Percentiles rank a stretch among this genome's conserved stretches.
These are phyloP conservation scores for Fusarium aywerte DNA, from an alignment of 2,329 filamentous ascomycete species.

Conservation along the genomic window DNA sequence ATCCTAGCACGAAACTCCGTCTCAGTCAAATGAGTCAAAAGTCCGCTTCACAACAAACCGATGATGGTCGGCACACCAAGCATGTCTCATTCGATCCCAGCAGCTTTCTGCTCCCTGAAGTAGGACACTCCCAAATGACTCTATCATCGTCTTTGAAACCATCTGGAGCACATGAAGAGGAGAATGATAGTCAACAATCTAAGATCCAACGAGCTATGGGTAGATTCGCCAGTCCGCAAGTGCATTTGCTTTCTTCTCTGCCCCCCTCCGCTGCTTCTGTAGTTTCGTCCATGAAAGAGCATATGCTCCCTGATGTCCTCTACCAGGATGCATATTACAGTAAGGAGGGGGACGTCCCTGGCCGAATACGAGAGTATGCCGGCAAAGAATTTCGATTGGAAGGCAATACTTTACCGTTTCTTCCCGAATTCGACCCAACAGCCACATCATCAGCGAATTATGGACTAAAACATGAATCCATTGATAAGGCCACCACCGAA, in stretches of 20 bases:
- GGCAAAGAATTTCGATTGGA: slow-evolving; percentile 85
- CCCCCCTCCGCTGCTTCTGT: slow-evolving; percentile 47
- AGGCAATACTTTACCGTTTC: slow-evolving; percentile 79
- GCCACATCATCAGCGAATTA: slow-evolving; percentile 65
- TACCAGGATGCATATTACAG: slow-evolving; percentile 91
- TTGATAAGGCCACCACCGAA: slow-evolving; percentile 64
- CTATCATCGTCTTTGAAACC: slow-evolving; percentile 29
- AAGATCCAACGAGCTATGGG: slow-evolving; percentile 33
- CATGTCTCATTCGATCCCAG: slow-evolving; percentile 39
- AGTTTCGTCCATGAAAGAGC: slow-evolving; percentile 38
- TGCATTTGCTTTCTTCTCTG: slow-evolving; percentile 41
- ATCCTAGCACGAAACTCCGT: slow-evolving; percentile 69
- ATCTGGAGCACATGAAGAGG: slow-evolving; percentile 13
- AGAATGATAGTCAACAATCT: slow-evolving; percentile 7
- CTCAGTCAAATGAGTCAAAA: slow-evolving; percentile 70
- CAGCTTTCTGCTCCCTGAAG: slow-evolving; percentile 14
- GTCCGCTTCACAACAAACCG: slow-evolving; percentile 61
- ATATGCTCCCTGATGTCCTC: slow-evolving; percentile 70
- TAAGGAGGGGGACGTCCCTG: slow-evolving; percentile 83
- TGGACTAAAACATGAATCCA: slow-evolving; percentile 61
- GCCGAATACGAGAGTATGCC: slow-evolving; percentile 82
- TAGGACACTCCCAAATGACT: slow-evolving; percentile 10
- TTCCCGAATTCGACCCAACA: slow-evolving; percentile 79
- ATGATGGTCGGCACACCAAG: slow-evolving; percentile 45
- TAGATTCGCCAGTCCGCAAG: slow-evolving; percentile 13